phyloP scores from a whole-genome alignment of 345 rosid species.

The Gossypioides kirkii region DNA sequence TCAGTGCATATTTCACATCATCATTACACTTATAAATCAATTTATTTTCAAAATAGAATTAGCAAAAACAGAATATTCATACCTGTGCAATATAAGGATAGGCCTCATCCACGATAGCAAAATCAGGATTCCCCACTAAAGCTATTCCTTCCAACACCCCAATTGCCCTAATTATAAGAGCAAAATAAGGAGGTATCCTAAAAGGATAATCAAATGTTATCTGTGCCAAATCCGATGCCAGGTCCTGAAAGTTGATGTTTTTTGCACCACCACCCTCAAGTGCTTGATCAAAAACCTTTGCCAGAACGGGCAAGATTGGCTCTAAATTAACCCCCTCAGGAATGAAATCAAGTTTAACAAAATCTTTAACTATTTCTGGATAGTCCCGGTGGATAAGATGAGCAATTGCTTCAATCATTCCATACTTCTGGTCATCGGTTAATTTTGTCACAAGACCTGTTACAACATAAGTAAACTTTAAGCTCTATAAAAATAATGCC shows the following conservation, averaged over 20 bases:
- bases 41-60: conserved; percentile 1
- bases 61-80: conserved; percentile 12
- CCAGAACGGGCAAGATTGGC: conserved; percentile 90
- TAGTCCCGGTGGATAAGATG: conserved; percentile 95
- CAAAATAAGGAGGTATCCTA: conserved; percentile 95
- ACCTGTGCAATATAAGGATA: conserved; percentile 98
- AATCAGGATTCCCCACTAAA: conserved; percentile 88
- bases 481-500: conserved; percentile 6
- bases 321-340: conserved; percentile 93
- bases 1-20: neutral
- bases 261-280: conserved; percentile 99
- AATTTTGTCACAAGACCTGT: conserved; percentile 87
- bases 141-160: conserved; percentile 97
- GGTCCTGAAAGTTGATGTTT: conserved; percentile 86
- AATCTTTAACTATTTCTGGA: conserved; percentile 82
- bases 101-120: conserved; percentile 94
- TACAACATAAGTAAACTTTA: conserved; percentile 20
- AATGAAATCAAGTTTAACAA: conserved; percentile 90
- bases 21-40: conserved; percentile 8
- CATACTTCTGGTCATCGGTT: conserved; percentile 95
- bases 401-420: conserved; percentile 98
- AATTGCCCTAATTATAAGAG: conserved; percentile 92
- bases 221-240: conserved; percentile 93
- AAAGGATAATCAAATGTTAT: conserved; percentile 97
- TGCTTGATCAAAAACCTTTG: conserved; percentile 97